phyloP scores from a whole-genome alignment of 805 yeast genomes.

The Jamesozyma hellenica region DNA sequence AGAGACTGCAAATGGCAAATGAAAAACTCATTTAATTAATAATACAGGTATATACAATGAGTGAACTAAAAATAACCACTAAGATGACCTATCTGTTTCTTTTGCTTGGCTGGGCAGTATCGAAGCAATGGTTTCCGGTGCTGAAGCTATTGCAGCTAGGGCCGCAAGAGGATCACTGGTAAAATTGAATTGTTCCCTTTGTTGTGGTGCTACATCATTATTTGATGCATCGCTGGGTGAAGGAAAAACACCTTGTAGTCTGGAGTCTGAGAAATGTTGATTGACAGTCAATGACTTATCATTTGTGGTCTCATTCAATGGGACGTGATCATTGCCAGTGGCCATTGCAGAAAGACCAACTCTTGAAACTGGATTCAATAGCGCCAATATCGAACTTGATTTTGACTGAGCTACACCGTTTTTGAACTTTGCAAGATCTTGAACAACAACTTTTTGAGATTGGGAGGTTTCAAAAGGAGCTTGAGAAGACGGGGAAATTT shows the following conservation, averaged over 20 bases:
- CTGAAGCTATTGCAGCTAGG: conserved; percentile 31
- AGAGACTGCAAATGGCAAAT: too few relatives aligned
- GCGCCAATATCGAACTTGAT: conserved; percentile 10
- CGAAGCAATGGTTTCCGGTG: conserved; percentile 20
- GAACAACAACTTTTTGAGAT: conserved; percentile 1
- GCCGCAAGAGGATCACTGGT: conserved; percentile 31
- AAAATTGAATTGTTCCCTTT: conserved; percentile 13
- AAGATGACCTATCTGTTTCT: background rate
- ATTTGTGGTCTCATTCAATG: background rate
- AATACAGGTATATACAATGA: too few relatives aligned
- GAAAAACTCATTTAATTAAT: too few relatives aligned
- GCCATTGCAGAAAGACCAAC: background rate
- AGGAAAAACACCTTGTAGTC: too few relatives aligned
- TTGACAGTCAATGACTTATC: too few relatives aligned
- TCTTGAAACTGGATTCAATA: conserved; percentile 9
- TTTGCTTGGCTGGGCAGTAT: conserved; percentile 2
- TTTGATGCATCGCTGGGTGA: too few relatives aligned
- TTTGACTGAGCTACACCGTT: conserved; percentile 2
- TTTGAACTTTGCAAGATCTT: conserved; percentile 1
- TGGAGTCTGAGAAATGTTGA: too few relatives aligned
- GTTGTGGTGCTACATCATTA: background rate
- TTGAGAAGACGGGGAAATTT: background rate
- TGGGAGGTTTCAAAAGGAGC: background rate
- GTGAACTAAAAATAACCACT: too few relatives aligned
- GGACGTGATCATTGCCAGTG: too few relatives aligned